Evolutionary conservation across 441 rosid genomes (phyloP).

Genomic region (Omphalea diandra): DNA sequence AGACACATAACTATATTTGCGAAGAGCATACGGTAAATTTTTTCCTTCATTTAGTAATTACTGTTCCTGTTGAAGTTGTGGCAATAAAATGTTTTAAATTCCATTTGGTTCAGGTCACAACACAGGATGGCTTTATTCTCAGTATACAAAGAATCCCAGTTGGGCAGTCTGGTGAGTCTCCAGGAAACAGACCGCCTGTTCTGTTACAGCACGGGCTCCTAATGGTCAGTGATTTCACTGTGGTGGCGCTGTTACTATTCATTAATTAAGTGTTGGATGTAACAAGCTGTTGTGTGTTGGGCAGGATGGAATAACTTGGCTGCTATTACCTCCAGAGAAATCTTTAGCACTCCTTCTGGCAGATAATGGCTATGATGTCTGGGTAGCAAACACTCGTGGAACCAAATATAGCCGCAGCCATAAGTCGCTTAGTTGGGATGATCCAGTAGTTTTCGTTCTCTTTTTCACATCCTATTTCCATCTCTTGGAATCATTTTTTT

Average conservation of each 20-base stretch:
- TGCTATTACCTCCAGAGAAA: constrained; percentile 66
- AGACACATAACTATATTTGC: constrained; percentile 35
- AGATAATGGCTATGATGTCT: constrained; percentile 82
- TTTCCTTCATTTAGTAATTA: background rate
- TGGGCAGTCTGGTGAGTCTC: constrained; percentile 19
- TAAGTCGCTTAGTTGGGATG: constrained; percentile 45
- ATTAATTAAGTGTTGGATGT: background rate
- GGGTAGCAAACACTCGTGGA: constrained; percentile 80
- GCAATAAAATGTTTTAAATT: background rate
- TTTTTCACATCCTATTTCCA: background rate
- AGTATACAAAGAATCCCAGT: constrained; percentile 64
- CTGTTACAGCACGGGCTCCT: constrained; percentile 80
- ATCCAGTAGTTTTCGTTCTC: constrained; percentile 32
- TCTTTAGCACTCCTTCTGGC: constrained; percentile 75
- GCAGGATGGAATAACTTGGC: constrained; percentile 92
- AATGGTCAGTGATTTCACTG: constrained; percentile 48
- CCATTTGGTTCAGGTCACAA: constrained; percentile 49
- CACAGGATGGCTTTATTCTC: constrained; percentile 77
- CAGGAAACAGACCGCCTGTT: constrained; percentile 41
- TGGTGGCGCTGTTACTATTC: background rate
- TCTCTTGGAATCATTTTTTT: background rate
- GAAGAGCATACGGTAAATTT: constrained; percentile 41
- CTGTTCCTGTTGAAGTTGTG: background rate
- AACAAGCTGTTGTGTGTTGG: background rate
- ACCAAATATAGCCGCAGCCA: constrained; percentile 71